phyloP scores from a whole-genome alignment of 2,329 filamentous ascomycete genomes.

The Neonectria neomacrospora region DNA sequence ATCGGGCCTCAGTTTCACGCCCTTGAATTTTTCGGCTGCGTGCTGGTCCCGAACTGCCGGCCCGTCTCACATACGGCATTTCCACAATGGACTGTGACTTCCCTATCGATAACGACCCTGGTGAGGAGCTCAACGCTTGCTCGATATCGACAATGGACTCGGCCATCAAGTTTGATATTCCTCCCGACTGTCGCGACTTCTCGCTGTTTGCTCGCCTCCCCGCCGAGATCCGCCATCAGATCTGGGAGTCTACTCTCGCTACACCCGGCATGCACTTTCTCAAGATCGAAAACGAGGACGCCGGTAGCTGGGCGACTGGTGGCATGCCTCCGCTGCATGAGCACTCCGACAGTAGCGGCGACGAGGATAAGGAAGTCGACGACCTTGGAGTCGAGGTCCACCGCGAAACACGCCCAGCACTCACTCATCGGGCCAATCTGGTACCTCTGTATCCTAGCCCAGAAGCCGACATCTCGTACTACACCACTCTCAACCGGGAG shows the following conservation, averaged over 20 bases:
- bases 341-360: slow-evolving; percentile 12
- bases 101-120: slow-evolving; percentile 19
- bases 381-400: slow-evolving; percentile 41
- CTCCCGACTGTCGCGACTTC: slow-evolving; percentile 47
- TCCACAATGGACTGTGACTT: slow-evolving; percentile 20
- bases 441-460: slow-evolving; percentile 43
- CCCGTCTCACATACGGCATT: slow-evolving; percentile 1
- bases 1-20: background rate
- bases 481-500: slow-evolving; percentile 44
- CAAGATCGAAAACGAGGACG: slow-evolving; percentile 40
- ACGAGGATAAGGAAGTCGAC: slow-evolving; percentile 34
- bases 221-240: slow-evolving; percentile 49
- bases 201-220: slow-evolving; percentile 48
- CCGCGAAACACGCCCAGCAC: slow-evolving; percentile 35
- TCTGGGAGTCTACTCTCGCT: slow-evolving; percentile 48
- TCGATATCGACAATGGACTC: background rate
- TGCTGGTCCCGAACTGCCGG: slow-evolving; percentile 7
- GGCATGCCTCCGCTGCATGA: slow-evolving; percentile 8
- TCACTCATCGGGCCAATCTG: slow-evolving; percentile 33
- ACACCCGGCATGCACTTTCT: slow-evolving; percentile 52
- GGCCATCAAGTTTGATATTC: slow-evolving; percentile 48
- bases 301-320: slow-evolving; percentile 38
- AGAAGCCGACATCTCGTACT: slow-evolving; percentile 49
- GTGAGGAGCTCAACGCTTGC: slow-evolving; percentile 7
- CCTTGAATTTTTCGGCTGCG: background rate